These are phyloP conservation scores for Boletus vermiculosoides DNA, from an alignment of 768 basidiomycete species.

Conservation along the genomic window DNA sequence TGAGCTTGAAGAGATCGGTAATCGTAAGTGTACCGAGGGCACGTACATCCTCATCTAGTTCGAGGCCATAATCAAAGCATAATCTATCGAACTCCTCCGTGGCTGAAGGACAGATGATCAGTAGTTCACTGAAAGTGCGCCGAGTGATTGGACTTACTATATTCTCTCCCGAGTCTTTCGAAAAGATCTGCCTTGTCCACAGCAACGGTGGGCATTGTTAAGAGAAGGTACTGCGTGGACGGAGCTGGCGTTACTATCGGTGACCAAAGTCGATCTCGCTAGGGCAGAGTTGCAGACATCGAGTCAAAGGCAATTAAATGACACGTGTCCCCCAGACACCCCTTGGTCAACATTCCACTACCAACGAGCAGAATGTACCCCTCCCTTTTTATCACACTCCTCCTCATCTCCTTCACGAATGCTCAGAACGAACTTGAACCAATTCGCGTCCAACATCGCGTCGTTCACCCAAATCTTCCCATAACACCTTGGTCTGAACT, in stretches of 20 bases:
- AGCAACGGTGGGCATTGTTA: conserved; percentile 86
- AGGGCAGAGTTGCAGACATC: too few species aligned
- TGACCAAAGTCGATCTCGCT: not conserved
- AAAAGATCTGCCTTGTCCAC: conserved; percentile 96
- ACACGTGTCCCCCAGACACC: conserved; percentile 23
- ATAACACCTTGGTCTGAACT: conserved; percentile 25
- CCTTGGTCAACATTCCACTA: not conserved
- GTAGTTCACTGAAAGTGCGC: conserved; percentile 6
- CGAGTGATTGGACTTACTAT: conserved; percentile 50
- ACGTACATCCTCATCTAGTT: conserved; percentile 95
- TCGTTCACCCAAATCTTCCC: conserved; percentile 33
- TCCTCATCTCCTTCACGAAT: conserved; percentile 11
- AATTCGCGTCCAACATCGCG: conserved; percentile 28
- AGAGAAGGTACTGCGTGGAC: not conserved
- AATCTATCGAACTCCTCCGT: conserved; percentile 93
- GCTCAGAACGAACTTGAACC: conserved; percentile 12
- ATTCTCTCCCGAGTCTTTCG: conserved; percentile 77
- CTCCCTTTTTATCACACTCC: conserved; percentile 7
- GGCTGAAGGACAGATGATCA: conserved; percentile 47
- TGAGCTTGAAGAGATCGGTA: not conserved
- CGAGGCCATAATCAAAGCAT: conserved; percentile 96
- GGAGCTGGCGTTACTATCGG: not conserved
- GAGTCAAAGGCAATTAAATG: not conserved
- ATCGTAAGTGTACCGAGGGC: not conserved
- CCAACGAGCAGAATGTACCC: conserved; percentile 9